phyloP scores from a whole-genome alignment of 2,329 filamentous ascomycete species.

The Sphaerostilbella broomeana region DNA sequence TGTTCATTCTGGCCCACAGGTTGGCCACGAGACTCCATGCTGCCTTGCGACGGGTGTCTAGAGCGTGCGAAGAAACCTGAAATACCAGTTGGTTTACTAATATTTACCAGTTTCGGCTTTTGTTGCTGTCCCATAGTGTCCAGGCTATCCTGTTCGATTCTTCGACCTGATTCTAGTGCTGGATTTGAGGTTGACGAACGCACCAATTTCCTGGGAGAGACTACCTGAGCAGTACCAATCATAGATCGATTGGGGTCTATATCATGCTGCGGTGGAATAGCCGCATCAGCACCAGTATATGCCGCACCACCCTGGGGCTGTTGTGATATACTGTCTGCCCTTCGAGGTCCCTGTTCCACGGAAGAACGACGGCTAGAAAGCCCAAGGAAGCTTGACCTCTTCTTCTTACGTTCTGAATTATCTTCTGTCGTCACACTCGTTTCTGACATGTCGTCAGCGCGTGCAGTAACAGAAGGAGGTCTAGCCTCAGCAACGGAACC shows the following conservation, averaged over 20 bases:
- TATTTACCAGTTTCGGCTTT: no score
- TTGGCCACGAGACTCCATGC: no score
- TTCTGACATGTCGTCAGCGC: conserved; percentile 36
- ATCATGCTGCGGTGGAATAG: conserved; percentile 15
- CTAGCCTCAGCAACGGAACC: conserved; percentile 21
- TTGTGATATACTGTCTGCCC: background rate
- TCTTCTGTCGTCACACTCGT: conserved; percentile 36
- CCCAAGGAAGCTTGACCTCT: conserved; percentile 34
- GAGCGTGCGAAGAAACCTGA: conserved; percentile 23
- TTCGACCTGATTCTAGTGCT: conserved; percentile 17
- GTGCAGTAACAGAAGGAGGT: conserved; percentile 16
- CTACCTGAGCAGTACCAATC: conserved; percentile 23
- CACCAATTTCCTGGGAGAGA: conserved; percentile 14
- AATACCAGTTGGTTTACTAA: conserved; percentile 27
- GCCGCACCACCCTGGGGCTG: conserved; percentile 15
- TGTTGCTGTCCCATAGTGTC: no score
- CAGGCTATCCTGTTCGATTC: no score
- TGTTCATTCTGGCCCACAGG: background rate
- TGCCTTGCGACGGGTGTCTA: no score
- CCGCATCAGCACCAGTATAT: conserved; percentile 12
- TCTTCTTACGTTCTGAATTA: conserved; percentile 27
- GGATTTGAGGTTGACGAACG: conserved; percentile 21
- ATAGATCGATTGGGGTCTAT: conserved; percentile 35
- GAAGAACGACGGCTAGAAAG: conserved; percentile 22
- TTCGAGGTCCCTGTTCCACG: conserved; percentile 15